phyloP scores from a whole-genome alignment of 2,329 filamentous ascomycete genomes.

The Cyclaneusma minus region DNA sequence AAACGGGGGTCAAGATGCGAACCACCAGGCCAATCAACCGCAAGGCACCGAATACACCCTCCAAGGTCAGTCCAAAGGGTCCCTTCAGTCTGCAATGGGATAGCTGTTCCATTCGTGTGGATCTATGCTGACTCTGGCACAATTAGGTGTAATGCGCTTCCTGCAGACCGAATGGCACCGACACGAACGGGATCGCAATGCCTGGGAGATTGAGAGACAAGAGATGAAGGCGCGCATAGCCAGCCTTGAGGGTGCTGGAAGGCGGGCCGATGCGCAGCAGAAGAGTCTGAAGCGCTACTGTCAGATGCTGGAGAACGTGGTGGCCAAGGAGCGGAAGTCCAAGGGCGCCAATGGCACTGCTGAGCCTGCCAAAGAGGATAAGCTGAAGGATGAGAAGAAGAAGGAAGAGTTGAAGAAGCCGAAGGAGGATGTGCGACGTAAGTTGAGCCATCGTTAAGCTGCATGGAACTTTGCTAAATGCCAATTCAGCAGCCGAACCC shows the following conservation, averaged over 20 bases:
- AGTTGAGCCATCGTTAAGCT: constrained; percentile 13
- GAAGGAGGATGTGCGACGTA: constrained; percentile 41
- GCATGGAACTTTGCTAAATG: background rate
- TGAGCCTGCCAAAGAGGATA: no score
- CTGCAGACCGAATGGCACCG: constrained; percentile 98
- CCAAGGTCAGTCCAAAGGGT: constrained; percentile 40
- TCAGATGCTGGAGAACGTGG: constrained; percentile 70
- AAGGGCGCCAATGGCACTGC: constrained; percentile 34
- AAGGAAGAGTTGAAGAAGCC: constrained; percentile 32
- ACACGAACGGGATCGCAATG: constrained; percentile 92
- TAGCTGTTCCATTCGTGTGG: constrained; percentile 1
- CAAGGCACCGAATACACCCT: constrained; percentile 57
- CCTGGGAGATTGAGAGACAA: constrained; percentile 97
- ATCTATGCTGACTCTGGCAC: constrained; percentile 1
- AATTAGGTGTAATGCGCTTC: constrained; percentile 89
- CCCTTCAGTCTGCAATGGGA: constrained; percentile 2
- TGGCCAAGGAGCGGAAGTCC: constrained; percentile 69
- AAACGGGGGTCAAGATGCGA: constrained; percentile 11
- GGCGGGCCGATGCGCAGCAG: constrained; percentile 76
- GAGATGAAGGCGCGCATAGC: constrained; percentile 99
- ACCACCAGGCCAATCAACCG: constrained; percentile 24
- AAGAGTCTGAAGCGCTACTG: constrained; percentile 86
- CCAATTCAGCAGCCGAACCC: background rate
- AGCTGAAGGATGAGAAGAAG: constrained; percentile 26
- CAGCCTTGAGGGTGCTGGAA: constrained; percentile 75